A percentile compares a stretch with the other conserved stretches of the same genome.
phyloP scores from a whole-genome alignment of 225 moss, liverwort and hornwort genomes.

The Polytrichum formosum region DNA sequence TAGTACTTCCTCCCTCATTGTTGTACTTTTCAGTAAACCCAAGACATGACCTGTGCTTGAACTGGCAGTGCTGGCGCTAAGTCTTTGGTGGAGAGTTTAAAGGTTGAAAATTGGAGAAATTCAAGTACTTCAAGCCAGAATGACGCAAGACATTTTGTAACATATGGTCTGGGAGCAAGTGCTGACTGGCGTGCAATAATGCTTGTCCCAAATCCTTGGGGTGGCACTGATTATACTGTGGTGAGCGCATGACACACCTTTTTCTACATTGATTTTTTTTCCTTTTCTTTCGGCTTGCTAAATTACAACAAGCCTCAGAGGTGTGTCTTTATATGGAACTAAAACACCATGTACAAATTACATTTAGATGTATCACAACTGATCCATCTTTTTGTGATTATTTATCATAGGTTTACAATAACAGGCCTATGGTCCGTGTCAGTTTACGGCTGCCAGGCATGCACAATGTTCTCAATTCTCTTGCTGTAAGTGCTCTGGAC shows the following conservation, averaged over 20 bases:
- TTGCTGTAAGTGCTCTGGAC: conserved; percentile 61
- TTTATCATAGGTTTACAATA: conserved; percentile 63
- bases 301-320: no score
- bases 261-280: no score
- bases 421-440: conserved; percentile 80
- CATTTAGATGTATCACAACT: no score
- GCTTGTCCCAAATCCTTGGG: conserved; percentile 81
- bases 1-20: not conserved
- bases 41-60: conserved; percentile 6
- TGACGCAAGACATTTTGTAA: conserved; percentile 52
- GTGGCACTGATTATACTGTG: conserved; percentile 94
- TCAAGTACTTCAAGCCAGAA: conserved; percentile 9
- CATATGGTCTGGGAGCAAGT: conserved; percentile 64
- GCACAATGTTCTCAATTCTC: conserved; percentile 95
- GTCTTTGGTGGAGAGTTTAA: conserved; percentile 37
- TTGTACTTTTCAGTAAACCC: conserved; percentile 8
- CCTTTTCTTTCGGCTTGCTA: no score
- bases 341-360: no score
- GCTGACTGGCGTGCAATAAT: conserved; percentile 94
- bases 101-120: conserved; percentile 22
- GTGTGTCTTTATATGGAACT: no score
- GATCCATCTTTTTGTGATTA: not conserved
- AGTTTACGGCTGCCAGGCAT: conserved; percentile 87
- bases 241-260: conserved; percentile 22
- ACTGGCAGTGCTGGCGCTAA: conserved; percentile 77